phyloP scores from a whole-genome alignment of 2,329 filamentous ascomycete genomes.

The Botrytis byssoidea region DNA sequence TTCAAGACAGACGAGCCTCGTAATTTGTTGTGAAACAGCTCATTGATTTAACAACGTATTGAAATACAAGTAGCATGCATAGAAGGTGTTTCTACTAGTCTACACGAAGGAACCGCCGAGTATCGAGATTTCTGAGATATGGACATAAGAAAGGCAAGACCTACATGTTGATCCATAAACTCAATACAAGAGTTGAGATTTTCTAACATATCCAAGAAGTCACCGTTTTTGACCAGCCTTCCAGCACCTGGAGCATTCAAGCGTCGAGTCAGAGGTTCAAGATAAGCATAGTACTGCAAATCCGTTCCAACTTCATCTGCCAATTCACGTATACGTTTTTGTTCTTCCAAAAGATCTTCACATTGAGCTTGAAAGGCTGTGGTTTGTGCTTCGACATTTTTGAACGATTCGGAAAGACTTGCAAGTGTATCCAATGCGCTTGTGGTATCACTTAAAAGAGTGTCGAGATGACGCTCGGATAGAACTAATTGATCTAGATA shows the following conservation, averaged over 20 bases:
- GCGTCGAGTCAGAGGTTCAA: constrained; percentile 84
- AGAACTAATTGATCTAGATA: constrained; percentile 80
- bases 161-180: constrained; percentile 85
- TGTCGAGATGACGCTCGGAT: constrained; percentile 78
- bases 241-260: constrained; percentile 90
- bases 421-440: constrained; percentile 73
- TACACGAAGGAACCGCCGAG: background rate
- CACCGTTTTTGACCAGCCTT: constrained; percentile 77
- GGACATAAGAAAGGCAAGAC: constrained; percentile 35
- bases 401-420: constrained; percentile 80
- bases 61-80: background rate
- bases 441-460: constrained; percentile 73
- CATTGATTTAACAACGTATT: background rate
- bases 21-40: background rate
- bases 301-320: constrained; percentile 85
- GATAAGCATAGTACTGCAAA: constrained; percentile 89
- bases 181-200: constrained; percentile 87
- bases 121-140: background rate
- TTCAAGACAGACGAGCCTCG: background rate
- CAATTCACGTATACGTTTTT: constrained; percentile 73
- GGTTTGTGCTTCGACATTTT: constrained; percentile 83
- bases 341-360: constrained; percentile 79
- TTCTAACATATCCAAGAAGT: constrained; percentile 83
- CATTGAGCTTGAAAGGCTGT: constrained; percentile 92
- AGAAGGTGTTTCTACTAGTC: background rate